Percentiles rank a stretch among this genome's conserved stretches.
These are phyloP conservation scores for Rhizopus delemar DNA, from an alignment of 371 early-diverging fungal genomes.

Conservation along the genomic window DNA sequence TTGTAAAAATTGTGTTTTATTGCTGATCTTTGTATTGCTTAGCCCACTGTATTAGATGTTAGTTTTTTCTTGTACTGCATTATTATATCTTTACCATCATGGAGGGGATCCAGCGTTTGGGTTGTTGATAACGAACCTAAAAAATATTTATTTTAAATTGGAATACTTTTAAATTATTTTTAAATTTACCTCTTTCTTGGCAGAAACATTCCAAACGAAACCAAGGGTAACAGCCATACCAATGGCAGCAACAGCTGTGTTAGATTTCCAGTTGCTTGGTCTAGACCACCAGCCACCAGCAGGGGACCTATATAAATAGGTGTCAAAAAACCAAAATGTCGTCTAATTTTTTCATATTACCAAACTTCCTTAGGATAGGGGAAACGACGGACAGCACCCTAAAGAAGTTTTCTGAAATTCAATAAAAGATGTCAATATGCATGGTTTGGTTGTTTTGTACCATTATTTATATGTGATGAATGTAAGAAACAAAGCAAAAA, in stretches of 20 bases:
- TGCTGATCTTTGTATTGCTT: slow-evolving; percentile 70
- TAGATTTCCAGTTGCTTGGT: slow-evolving; percentile 80
- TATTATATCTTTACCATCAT: slow-evolving; percentile 59
- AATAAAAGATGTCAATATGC: background rate
- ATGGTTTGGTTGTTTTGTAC: background rate
- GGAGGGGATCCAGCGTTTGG: slow-evolving; percentile 80
- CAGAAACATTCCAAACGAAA: slow-evolving; percentile 76
- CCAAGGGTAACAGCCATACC: slow-evolving; percentile 67
- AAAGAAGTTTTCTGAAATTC: background rate
- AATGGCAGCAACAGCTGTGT: slow-evolving; percentile 71
- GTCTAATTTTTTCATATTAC: slow-evolving; percentile 22
- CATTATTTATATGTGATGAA: background rate
- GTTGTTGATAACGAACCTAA: slow-evolving; percentile 66
- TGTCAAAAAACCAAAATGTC: background rate
- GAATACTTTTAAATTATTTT: background rate
- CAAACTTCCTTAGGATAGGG: slow-evolving; percentile 58
- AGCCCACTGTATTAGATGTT: slow-evolving; percentile 57
- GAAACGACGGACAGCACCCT: slow-evolving; percentile 52
- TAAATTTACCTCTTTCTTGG: slow-evolving; percentile 72
- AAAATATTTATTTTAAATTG: background rate
- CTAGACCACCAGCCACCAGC: slow-evolving; percentile 90
- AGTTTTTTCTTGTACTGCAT: background rate
- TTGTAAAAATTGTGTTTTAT: slow-evolving; percentile 10
- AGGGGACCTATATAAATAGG: slow-evolving; percentile 55
- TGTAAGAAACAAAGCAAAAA: background rate